Conservation (phyloP, 495 filamentous ascomycete genomes). For the Penicillium soppii region DNA sequence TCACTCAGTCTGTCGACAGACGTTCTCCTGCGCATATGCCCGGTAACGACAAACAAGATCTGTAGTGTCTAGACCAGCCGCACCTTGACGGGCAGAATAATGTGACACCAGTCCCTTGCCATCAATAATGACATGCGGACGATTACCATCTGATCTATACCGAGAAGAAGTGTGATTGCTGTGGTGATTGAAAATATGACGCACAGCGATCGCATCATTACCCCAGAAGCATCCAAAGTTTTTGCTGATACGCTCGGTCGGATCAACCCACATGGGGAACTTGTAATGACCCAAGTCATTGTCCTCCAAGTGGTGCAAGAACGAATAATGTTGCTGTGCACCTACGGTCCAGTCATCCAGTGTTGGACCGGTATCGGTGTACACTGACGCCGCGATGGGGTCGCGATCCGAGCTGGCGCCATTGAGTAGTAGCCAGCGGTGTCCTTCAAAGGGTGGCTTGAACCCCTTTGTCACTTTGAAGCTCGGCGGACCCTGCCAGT, state of each 20-base stretch:
- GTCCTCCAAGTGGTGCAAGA: constrained; percentile 51
- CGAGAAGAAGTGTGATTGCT: background rate
- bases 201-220: constrained; percentile 29
- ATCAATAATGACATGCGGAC: constrained; percentile 46
- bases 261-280: constrained; percentile 50
- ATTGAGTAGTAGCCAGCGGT: constrained; percentile 31
- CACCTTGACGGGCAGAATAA: constrained; percentile 39
- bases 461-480: constrained; percentile 27
- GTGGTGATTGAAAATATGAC: constrained; percentile 13
- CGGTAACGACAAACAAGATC: constrained; percentile 53
- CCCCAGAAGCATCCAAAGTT: constrained; percentile 52
- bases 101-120: constrained; percentile 52
- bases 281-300: constrained; percentile 47
- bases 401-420: constrained; percentile 24
- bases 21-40: constrained; percentile 50
- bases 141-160: constrained; percentile 1
- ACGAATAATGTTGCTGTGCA: constrained; percentile 56
- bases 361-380: constrained; percentile 32
- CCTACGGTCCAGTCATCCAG: constrained; percentile 49
- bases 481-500: constrained; percentile 28
- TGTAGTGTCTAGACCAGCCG: constrained; percentile 43
- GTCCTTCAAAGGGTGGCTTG: constrained; percentile 24
- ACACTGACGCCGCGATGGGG: constrained; percentile 30
- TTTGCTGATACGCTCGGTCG: constrained; percentile 40
- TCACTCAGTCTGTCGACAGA: constrained; percentile 26